These are phyloP conservation scores for Chytridium lagenaria DNA, from an alignment of 371 early-diverging fungal species.

Conservation along the genomic window DNA sequence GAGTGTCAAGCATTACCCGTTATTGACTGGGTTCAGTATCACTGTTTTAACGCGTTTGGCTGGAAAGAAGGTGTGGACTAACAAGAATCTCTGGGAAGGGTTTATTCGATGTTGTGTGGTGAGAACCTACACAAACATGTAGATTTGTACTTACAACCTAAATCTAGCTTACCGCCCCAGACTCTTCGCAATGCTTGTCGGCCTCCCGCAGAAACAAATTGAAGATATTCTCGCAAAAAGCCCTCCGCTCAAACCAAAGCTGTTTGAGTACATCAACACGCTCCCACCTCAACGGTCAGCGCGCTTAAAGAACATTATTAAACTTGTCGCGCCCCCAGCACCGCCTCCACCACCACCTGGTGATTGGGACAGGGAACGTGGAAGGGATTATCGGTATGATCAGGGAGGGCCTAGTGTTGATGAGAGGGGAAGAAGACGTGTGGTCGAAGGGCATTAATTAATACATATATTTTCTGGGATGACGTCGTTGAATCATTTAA, in stretches of 20 bases:
- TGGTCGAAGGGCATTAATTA: not conserved
- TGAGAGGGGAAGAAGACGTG: not conserved
- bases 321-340: not conserved
- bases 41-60: conserved; percentile 67
- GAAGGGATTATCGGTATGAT: not conserved
- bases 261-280: conserved; percentile 32
- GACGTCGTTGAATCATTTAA: too few relatives aligned
- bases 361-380: not conserved
- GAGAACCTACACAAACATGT: too few relatives aligned
- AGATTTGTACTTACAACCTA: too few relatives aligned
- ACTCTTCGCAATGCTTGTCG: conserved; percentile 64
- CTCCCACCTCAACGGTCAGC: conserved; percentile 27
- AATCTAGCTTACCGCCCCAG: conserved; percentile 57
- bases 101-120: conserved; percentile 73
- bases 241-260: conserved; percentile 54
- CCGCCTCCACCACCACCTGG: too few relatives aligned
- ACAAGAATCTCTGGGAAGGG: conserved; percentile 77
- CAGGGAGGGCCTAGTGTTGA: not conserved
- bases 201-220: conserved; percentile 65
- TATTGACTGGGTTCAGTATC: conserved; percentile 63
- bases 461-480: too few relatives aligned
- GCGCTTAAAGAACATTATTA: conserved; percentile 10
- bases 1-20: conserved; percentile 67
- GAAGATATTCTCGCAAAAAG: conserved; percentile 62
- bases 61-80: conserved; percentile 70